A percentile compares a stretch with the other conserved stretches of the same genome.
phyloP scores from a whole-genome alignment of 805 yeast genomes.

The Komagataella pseudopastoris region DNA sequence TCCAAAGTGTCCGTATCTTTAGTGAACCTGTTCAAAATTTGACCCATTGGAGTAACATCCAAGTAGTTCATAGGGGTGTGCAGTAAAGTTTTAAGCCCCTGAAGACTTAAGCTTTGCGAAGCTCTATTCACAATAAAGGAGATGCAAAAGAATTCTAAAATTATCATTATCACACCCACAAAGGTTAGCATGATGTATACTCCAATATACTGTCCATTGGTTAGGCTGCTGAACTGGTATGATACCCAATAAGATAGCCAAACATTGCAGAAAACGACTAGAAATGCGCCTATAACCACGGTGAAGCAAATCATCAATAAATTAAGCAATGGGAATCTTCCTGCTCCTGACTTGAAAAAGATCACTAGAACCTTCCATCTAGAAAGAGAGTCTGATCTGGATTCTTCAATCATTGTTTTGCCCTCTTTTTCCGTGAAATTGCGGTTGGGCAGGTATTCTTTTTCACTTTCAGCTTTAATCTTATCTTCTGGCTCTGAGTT shows the following conservation, averaged over 20 bases:
- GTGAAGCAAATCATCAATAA: conserved; percentile 3
- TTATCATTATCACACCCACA: conserved; percentile 29
- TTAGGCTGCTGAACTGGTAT: conserved; percentile 26
- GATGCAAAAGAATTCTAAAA: conserved; percentile 28
- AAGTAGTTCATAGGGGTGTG: conserved; percentile 74
- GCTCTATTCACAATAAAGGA: conserved; percentile 40
- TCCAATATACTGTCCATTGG: conserved; percentile 55
- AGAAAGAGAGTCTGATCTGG: background rate
- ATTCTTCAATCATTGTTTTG: background rate
- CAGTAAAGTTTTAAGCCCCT: conserved; percentile 46
- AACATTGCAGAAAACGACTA: conserved; percentile 44
- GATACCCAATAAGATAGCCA: conserved; percentile 80
- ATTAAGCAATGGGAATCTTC: conserved; percentile 7
- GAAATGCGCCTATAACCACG: conserved; percentile 28
- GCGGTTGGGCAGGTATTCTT: conserved; percentile 5
- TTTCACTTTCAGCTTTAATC: conserved; percentile 8
- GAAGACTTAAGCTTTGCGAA: conserved; percentile 40
- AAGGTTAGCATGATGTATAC: conserved; percentile 50
- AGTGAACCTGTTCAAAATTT: conserved; percentile 75
- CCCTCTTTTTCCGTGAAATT: conserved; percentile 4
- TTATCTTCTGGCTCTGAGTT: conserved; percentile 16
- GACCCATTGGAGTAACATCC: conserved; percentile 81
- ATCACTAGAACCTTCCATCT: background rate
- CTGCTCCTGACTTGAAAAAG: conserved; percentile 12
- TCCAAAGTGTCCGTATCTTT: conserved; percentile 79